Evolutionary conservation across 2,329 filamentous ascomycete genomes (phyloP).

Genomic region (Didymella pinodella): DNA sequence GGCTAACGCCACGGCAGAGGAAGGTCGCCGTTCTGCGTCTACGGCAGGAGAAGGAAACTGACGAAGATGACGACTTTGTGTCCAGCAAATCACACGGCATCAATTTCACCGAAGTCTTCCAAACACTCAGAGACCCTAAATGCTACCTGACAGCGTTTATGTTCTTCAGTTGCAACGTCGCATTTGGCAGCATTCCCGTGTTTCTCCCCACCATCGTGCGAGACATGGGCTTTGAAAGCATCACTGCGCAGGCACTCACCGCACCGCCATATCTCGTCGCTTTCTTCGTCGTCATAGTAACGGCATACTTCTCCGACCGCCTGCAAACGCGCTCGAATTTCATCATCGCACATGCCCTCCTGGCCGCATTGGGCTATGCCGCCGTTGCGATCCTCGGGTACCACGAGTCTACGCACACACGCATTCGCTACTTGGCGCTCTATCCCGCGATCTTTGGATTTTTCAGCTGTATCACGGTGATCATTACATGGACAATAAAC

Average conservation of each 20-base stretch:
- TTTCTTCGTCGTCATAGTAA: slow-evolving; percentile 75
- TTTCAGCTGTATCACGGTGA: slow-evolving; percentile 84
- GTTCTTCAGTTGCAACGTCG: slow-evolving; percentile 88
- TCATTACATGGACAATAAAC: slow-evolving; percentile 89
- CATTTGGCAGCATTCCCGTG: slow-evolving; percentile 86
- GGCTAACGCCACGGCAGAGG: slow-evolving; percentile 56
- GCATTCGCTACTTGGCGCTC: slow-evolving; percentile 73
- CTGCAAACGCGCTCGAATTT: slow-evolving; percentile 68
- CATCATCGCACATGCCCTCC: slow-evolving; percentile 72
- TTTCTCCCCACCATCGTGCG: slow-evolving; percentile 83
- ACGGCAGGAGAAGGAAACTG: slow-evolving; percentile 57
- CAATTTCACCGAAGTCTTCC: slow-evolving; percentile 64
- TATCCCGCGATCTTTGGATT: slow-evolving; percentile 83
- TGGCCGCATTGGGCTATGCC: slow-evolving; percentile 62
- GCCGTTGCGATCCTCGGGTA: slow-evolving; percentile 67
- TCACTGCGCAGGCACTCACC: slow-evolving; percentile 77
- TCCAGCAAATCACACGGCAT: slow-evolving; percentile 50
- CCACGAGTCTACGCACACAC: slow-evolving; percentile 38
- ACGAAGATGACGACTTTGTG: slow-evolving; percentile 35
- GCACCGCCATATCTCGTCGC: slow-evolving; percentile 82
- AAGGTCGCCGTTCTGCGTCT: slow-evolving; percentile 76
- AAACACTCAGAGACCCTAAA: slow-evolving; percentile 70
- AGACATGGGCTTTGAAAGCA: slow-evolving; percentile 74
- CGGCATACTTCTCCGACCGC: slow-evolving; percentile 76
- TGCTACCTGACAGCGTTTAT: slow-evolving; percentile 80